Evolutionary conservation across 129 eudicot species (phyloP).

Genomic region (sunflower (Helianthus annuus)): DNA sequence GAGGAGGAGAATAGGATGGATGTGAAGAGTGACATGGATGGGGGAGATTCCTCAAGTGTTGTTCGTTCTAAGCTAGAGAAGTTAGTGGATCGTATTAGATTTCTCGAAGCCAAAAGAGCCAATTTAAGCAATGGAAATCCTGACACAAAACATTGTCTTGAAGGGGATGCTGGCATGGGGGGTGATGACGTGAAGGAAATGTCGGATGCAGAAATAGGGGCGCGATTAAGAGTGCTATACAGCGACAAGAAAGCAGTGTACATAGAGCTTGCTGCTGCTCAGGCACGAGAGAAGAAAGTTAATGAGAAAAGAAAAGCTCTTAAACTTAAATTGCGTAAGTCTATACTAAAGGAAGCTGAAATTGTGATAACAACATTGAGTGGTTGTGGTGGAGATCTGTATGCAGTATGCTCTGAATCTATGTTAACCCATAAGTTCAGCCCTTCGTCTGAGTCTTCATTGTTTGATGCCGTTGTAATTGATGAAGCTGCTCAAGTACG

Average conservation of each 20-base stretch:
- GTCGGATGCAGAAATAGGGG: constrained; percentile 75
- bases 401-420: constrained; percentile 77
- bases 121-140: constrained; percentile 57
- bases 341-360: constrained; percentile 89
- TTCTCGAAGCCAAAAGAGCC: constrained; percentile 87
- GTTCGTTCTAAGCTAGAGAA: constrained; percentile 80
- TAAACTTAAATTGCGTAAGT: constrained; percentile 62
- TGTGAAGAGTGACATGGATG: constrained; percentile 42
- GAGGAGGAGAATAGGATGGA: constrained; percentile 45
- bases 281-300: constrained; percentile 72
- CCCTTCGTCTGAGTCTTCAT: constrained; percentile 53
- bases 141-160: constrained; percentile 33
- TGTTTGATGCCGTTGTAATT: constrained; percentile 95
- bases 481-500: constrained; percentile 99
- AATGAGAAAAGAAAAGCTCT: constrained; percentile 74
- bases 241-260: constrained; percentile 65
- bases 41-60: constrained; percentile 47
- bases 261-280: constrained; percentile 64
- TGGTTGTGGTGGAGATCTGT: constrained; percentile 97
- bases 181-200: constrained; percentile 50
- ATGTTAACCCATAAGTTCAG: constrained; percentile 55
- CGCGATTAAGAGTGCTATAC: constrained; percentile 61
- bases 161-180: constrained; percentile 42
- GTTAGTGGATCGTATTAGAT: constrained; percentile 70
- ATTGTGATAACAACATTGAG: constrained; percentile 90